These are phyloP conservation scores for Aspergillus persii DNA, from an alignment of 2,329 filamentous ascomycete species.

Conservation along the genomic window DNA sequence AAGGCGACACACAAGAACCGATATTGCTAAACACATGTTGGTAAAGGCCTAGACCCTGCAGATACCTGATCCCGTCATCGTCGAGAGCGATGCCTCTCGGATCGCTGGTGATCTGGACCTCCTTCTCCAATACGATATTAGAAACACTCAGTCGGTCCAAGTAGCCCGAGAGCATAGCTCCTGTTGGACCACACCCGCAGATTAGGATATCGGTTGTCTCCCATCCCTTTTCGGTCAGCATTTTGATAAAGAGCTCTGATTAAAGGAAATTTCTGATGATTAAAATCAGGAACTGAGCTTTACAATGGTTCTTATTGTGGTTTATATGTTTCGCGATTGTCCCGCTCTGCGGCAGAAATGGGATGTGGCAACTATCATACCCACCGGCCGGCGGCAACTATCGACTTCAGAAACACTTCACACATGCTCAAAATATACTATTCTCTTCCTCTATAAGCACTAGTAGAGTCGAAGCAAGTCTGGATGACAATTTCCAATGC, in stretches of 20 bases:
- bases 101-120: constrained; percentile 30
- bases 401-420: neutral
- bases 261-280: too few relatives aligned
- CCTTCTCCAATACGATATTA: constrained; percentile 31
- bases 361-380: too few relatives aligned
- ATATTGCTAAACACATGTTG: constrained; percentile 26
- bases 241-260: neutral
- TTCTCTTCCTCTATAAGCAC: neutral
- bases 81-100: constrained; percentile 34
- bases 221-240: neutral
- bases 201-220: constrained; percentile 31
- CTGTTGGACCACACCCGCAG: constrained; percentile 35
- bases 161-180: constrained; percentile 29
- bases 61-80: constrained; percentile 31
- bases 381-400: too few relatives aligned
- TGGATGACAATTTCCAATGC: neutral
- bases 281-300: too few relatives aligned
- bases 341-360: too few relatives aligned
- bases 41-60: constrained; percentile 32
- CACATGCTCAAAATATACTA: neutral
- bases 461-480: neutral
- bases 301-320: too few relatives aligned
- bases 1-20: constrained; percentile 20
- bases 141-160: constrained; percentile 22
- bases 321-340: too few relatives aligned